A percentile compares a stretch with the other conserved stretches of the same genome.
Conservation (phyloP, 2,329 filamentous ascomycete species). For the Colletotrichum tofieldiae region DNA sequence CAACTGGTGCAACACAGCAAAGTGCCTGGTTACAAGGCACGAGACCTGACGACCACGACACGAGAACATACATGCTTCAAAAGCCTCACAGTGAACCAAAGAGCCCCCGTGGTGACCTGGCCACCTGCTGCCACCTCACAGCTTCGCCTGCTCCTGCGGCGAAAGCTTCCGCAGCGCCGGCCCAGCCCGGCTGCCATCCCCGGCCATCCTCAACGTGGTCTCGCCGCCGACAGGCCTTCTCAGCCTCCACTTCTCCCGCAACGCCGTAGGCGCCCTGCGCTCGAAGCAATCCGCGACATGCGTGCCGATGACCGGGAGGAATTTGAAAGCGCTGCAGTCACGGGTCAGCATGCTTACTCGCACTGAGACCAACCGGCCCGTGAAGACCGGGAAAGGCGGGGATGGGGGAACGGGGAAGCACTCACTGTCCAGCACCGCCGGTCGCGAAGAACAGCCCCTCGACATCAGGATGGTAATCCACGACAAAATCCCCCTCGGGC, state of each 20-base stretch:
- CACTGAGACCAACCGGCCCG: slow-evolving; percentile 62
- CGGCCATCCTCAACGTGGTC: slow-evolving; percentile 41
- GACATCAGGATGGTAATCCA: slow-evolving; percentile 68
- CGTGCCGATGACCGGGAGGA: slow-evolving; percentile 47
- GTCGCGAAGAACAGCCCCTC: slow-evolving; percentile 64
- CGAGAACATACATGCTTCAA: background rate
- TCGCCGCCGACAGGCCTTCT: slow-evolving; percentile 24
- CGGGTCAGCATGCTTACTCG: slow-evolving; percentile 59
- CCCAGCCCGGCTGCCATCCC: slow-evolving; percentile 51
- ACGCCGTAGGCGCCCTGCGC: slow-evolving; percentile 46
- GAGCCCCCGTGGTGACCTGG: background rate
- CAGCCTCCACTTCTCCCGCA: slow-evolving; percentile 52
- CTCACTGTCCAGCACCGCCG: slow-evolving; percentile 62
- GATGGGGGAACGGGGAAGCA: slow-evolving; percentile 55
- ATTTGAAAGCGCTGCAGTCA: slow-evolving; percentile 55
- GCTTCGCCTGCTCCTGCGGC: slow-evolving; percentile 48
- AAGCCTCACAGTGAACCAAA: background rate
- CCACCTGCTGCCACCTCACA: slow-evolving; percentile 36
- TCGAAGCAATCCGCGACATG: slow-evolving; percentile 52
- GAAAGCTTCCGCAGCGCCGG: slow-evolving; percentile 48
- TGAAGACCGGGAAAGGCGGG: slow-evolving; percentile 66
- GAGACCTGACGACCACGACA: background rate
- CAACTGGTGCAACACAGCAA: too few relatives aligned
- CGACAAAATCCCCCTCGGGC: slow-evolving; percentile 74
- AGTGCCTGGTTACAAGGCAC: too few relatives aligned